Conservation (phyloP, 106 monocot genomes). For the Chionographis japonica region DNA sequence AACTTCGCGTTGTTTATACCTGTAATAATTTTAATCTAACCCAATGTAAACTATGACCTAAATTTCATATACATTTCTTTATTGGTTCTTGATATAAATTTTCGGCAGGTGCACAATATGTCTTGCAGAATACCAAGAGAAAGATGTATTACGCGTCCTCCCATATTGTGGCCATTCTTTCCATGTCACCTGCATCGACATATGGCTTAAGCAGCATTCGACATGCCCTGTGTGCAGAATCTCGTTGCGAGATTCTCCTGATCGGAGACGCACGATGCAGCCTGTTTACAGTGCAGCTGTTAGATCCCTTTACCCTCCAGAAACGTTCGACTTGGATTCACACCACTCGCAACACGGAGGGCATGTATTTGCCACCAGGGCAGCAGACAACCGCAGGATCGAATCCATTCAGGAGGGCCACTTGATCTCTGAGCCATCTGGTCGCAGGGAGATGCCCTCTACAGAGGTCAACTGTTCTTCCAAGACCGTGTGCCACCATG, state of each 20-base stretch:
- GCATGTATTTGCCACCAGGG: constrained; percentile 7
- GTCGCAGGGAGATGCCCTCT: neutral
- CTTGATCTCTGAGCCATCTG: constrained; percentile 17
- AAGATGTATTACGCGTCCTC: constrained; percentile 66
- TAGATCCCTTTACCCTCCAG: constrained; percentile 21
- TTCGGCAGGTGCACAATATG: constrained; percentile 66
- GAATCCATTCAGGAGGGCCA: constrained; percentile 14
- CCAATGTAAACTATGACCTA: too few species aligned
- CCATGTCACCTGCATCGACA: constrained; percentile 74
- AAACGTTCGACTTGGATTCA: constrained; percentile 11
- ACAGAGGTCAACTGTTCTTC: constrained; percentile 6
- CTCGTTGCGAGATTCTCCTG: constrained; percentile 56
- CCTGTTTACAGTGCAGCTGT: constrained; percentile 34
- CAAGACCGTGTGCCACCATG: constrained; percentile 7
- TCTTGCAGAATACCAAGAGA: constrained; percentile 78
- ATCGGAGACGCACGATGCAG: constrained; percentile 31
- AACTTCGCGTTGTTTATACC: too few species aligned
- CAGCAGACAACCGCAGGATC: constrained; percentile 17
- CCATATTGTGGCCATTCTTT: constrained; percentile 73
- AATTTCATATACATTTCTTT: too few species aligned
- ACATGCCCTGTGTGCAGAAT: constrained; percentile 88
- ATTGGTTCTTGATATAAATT: too few species aligned
- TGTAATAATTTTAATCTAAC: too few species aligned
- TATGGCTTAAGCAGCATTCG: constrained; percentile 73
- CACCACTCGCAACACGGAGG: constrained; percentile 9